Base-by-base conservation (phyloP, 139 green algal genomes). In the Chlorella sp. region DNA sequence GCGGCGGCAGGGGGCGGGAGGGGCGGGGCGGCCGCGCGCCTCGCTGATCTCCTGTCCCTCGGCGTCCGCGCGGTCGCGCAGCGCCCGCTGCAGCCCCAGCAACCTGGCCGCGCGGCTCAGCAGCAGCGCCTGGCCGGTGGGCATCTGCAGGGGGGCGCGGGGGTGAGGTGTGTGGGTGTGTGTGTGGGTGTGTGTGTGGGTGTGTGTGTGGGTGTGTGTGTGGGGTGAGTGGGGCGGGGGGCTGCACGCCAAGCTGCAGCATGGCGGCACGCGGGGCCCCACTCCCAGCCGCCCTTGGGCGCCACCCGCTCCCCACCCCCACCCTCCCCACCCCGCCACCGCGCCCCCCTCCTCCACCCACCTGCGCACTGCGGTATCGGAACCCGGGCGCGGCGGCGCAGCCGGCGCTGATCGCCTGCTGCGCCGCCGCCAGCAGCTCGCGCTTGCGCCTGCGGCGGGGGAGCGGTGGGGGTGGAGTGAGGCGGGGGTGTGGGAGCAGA, bases 31-130 rank as follows among this genome's bases (percentile, higher is more conserved):
- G n/a, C n/a, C n/a, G n/a, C n/a, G n/a, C n/a, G n/a, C n/a, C n/a
- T n/a, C n/a, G n/a, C n/a, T n/a, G n/a, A n/a, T n/a, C n/a, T n/a
- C n/a, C n/a, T n/a, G n/a, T n/a, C n/a, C n/a, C n/a, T n/a, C n/a
- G n/a, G n/a, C n/a, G n/a, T n/a, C n/a, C n/a, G n/a, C n/a, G n/a
- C n/a, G n/a, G n/a, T n/a, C n/a, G n/a, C 86, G 76, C 12, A 91
- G 63, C 8, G 61, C 45, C 58, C 17, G 43, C 9, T 83, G 73
- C 59, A 93, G 23, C 55, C 48, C 75, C 0, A 42, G 53, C 77
- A 89, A 84, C 60, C 68, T 38, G 60, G 78, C 77, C 61, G 60
- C 36, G 60, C 87, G 67, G 43, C 64, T 59, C 58, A 91, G 66
- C 46, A 74, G 77, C 40, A 67, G 74, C 61, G 79, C 56, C 79